phyloP scores from a whole-genome alignment of 371 early-diverging fungal genomes.

The Smittium mucronatum region DNA sequence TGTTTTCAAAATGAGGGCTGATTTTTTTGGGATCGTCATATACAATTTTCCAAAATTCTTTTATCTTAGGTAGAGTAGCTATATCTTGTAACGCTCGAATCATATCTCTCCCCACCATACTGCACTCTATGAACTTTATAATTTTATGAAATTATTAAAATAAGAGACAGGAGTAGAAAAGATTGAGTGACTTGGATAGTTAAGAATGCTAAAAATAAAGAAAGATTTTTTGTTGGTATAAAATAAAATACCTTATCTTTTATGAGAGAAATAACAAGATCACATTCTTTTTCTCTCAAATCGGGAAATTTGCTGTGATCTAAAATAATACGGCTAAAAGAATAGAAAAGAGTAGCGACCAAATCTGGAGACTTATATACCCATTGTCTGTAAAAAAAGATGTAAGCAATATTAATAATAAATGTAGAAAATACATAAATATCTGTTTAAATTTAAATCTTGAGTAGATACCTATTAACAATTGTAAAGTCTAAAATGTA shows the following conservation, averaged over 20 bases:
- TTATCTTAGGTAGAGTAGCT: constrained; percentile 40
- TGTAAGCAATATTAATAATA: neutral
- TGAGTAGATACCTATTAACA: constrained; percentile 22
- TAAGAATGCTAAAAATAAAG: too few relatives aligned
- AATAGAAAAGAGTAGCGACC: constrained; percentile 44
- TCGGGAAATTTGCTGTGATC: constrained; percentile 34
- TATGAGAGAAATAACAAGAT: constrained; percentile 38
- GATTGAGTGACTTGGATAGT: too few relatives aligned
- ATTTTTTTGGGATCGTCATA: constrained; percentile 41
- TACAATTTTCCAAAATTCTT: constrained; percentile 47
- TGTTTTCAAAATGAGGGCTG: constrained; percentile 41
- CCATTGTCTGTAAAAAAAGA: constrained; percentile 17
- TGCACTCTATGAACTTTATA: constrained; percentile 40
- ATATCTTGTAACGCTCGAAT: constrained; percentile 56
- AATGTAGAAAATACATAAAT: neutral
- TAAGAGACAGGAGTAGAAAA: constrained; percentile 5
- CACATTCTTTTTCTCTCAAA: constrained; percentile 43
- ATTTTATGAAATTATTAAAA: neutral
- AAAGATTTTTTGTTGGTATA: neutral
- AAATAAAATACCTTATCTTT: constrained; percentile 36
- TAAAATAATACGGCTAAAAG: constrained; percentile 41
- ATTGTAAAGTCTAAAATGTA: constrained; percentile 40
- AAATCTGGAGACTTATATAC: constrained; percentile 38
- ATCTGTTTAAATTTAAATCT: too few relatives aligned
- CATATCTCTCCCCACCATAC: constrained; percentile 52